phyloP scores from a whole-genome alignment of 192 early-diverging fungal species.

The Backusella psychrophila region DNA sequence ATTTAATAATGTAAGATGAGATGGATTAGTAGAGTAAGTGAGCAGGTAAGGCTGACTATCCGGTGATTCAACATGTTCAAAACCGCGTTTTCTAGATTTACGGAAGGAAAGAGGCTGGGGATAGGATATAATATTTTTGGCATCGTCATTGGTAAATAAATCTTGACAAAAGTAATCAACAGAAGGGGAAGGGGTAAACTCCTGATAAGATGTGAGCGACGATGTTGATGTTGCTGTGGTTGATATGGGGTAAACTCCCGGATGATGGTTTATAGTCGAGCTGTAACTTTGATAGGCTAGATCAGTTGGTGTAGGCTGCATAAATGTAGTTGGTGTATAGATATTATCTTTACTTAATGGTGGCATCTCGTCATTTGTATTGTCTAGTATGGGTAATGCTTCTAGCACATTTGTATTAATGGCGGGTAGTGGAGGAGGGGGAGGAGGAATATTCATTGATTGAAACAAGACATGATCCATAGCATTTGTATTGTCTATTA shows the following conservation, averaged over 20 bases:
- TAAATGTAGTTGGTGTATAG: not conserved
- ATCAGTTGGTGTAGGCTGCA: not conserved
- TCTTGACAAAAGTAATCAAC: not conserved
- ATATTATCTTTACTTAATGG: not conserved
- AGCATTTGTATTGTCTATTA: not conserved
- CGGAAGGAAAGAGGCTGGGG: not conserved
- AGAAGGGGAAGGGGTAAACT: not conserved
- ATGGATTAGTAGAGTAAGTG: not conserved
- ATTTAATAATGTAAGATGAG: not conserved
- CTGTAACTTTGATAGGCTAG: not conserved
- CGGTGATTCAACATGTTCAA: not conserved
- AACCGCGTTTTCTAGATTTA: not conserved
- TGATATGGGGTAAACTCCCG: not conserved
- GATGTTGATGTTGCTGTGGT: not conserved
- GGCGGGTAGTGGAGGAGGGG: not conserved
- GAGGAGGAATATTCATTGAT: not conserved
- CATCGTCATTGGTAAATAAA: not conserved
- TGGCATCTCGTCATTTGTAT: not conserved
- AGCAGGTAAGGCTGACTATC: not conserved
- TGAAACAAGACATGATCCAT: not conserved
- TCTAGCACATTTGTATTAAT: not conserved
- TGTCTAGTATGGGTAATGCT: not conserved
- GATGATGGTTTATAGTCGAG: not conserved
- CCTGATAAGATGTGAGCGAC: not conserved
- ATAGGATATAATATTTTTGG: not conserved